Percentiles rank a stretch among this genome's conserved stretches.
Evolutionary conservation across 805 yeast genomes (phyloP).

Genomic region (Priceomyces haplophilus): DNA sequence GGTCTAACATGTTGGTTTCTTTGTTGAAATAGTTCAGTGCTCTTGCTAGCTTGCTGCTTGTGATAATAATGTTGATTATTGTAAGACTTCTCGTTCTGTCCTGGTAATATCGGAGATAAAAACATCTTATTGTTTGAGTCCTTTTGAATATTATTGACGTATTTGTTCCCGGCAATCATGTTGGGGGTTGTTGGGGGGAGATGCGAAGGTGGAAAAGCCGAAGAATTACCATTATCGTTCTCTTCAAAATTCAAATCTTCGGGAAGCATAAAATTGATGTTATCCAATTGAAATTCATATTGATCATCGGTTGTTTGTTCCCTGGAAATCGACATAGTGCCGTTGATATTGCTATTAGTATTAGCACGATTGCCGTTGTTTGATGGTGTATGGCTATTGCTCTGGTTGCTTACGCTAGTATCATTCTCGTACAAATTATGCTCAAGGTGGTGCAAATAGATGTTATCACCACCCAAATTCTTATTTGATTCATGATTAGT

Average conservation of each 20-base stretch:
- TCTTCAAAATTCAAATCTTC: conserved; percentile 14
- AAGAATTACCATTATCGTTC: conserved; percentile 11
- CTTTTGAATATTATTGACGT: neutral
- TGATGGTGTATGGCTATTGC: conserved; percentile 8
- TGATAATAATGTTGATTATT: conserved; percentile 42
- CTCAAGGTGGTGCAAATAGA: conserved; percentile 29
- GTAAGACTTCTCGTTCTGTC: conserved; percentile 40
- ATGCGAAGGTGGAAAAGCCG: conserved; percentile 27
- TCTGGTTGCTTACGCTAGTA: conserved; percentile 6
- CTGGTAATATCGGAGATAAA: conserved; percentile 38
- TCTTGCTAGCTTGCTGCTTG: conserved; percentile 19
- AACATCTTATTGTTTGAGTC: conserved; percentile 11
- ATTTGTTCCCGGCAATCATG: conserved; percentile 16
- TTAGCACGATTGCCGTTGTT: conserved; percentile 6
- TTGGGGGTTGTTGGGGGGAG: conserved; percentile 24
- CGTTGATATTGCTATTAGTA: conserved; percentile 1
- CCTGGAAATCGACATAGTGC: neutral
- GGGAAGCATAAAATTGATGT: conserved; percentile 23
- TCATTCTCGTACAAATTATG: conserved; percentile 23
- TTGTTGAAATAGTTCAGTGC: conserved; percentile 14
- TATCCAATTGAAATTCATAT: conserved; percentile 24
- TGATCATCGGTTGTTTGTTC: conserved; percentile 6
- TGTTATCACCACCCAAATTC: conserved; percentile 23
- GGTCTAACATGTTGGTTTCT: conserved; percentile 43
- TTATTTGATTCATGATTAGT: conserved; percentile 1